Percentiles rank a stretch among this genome's conserved stretches.
Evolutionary conservation across 2,329 filamentous ascomycete genomes (phyloP).

Genomic region (Didymella pomorum): DNA sequence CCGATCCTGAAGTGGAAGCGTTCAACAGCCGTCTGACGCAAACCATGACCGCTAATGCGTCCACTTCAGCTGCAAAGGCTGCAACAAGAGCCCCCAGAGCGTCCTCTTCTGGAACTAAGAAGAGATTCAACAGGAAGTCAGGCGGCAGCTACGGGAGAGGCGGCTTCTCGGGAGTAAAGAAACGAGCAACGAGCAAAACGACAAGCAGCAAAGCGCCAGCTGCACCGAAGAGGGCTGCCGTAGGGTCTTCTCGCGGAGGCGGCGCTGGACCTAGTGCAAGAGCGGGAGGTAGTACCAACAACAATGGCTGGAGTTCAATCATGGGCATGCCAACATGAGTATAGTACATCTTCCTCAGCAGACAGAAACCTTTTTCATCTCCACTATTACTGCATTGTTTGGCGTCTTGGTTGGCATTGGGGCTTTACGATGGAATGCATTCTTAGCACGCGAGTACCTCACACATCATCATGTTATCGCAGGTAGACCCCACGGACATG

Average conservation of each 20-base stretch:
- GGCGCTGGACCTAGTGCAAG: slow-evolving; percentile 7
- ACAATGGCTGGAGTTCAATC: slow-evolving; percentile 24
- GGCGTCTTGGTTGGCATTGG: slow-evolving; percentile 5
- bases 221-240: slow-evolving; percentile 20
- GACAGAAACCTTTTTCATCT: not conserved
- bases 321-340: slow-evolving; percentile 42
- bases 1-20: slow-evolving; percentile 40
- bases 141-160: slow-evolving; percentile 24
- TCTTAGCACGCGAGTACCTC: not conserved
- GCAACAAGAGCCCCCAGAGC: slow-evolving; percentile 29
- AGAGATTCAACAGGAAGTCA: slow-evolving; percentile 30
- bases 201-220: slow-evolving; percentile 22
- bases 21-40: slow-evolving; percentile 42
- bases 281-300: slow-evolving; percentile 7
- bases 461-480: not conserved
- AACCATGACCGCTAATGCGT: slow-evolving; percentile 25
- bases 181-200: slow-evolving; percentile 25
- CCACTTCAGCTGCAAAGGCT: slow-evolving; percentile 22
- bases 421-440: not conserved
- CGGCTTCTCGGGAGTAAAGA: slow-evolving; percentile 29
- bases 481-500: not conserved
- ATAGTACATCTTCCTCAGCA: not conserved
- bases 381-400: not conserved
- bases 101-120: slow-evolving; percentile 28
- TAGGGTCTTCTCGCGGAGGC: slow-evolving; percentile 22